Evolutionary conservation across 2,329 filamentous ascomycete species (phyloP).

Genomic region (Drechmeria coniospora): DNA sequence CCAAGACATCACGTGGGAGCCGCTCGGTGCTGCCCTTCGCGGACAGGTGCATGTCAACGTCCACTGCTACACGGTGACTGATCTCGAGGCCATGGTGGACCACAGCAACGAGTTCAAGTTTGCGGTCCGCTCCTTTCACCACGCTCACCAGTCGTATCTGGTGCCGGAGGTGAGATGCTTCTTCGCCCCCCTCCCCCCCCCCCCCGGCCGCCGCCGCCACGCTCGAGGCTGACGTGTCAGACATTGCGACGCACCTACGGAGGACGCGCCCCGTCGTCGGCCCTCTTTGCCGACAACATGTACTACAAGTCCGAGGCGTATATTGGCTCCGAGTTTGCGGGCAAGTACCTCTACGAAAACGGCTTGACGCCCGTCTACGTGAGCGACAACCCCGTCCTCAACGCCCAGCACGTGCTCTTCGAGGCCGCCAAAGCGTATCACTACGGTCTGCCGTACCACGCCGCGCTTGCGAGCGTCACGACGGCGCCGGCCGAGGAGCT

Average conservation of each 20-base stretch:
- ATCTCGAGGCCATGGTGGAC: constrained; percentile 53
- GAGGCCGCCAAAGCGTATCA: constrained; percentile 45
- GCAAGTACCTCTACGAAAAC: constrained; percentile 48
- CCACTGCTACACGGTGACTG: constrained; percentile 56
- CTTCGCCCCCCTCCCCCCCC: too few species aligned
- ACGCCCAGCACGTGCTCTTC: constrained; percentile 54
- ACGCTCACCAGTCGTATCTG: constrained; percentile 51
- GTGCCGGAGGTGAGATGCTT: constrained; percentile 39
- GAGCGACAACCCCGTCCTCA: constrained; percentile 55
- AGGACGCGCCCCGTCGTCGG: constrained; percentile 36
- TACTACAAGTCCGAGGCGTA: constrained; percentile 57
- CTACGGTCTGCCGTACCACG: constrained; percentile 46
- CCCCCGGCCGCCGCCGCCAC: constrained; percentile 1
- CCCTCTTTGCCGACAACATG: constrained; percentile 59
- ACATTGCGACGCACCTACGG: constrained; percentile 43
- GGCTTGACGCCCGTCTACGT: constrained; percentile 53
- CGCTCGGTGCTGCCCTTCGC: constrained; percentile 44
- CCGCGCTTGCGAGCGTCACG: constrained; percentile 41
- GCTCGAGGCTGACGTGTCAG: constrained; percentile 9
- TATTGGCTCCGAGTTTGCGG: constrained; percentile 47
- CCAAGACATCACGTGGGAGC: constrained; percentile 47
- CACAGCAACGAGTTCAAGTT: constrained; percentile 61
- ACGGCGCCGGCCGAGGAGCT: constrained; percentile 42
- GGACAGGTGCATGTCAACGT: constrained; percentile 56
- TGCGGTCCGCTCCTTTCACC: constrained; percentile 50